These are phyloP conservation scores for Sphaerosporella brunnea DNA, from an alignment of 495 filamentous ascomycete species.

Conservation along the genomic window DNA sequence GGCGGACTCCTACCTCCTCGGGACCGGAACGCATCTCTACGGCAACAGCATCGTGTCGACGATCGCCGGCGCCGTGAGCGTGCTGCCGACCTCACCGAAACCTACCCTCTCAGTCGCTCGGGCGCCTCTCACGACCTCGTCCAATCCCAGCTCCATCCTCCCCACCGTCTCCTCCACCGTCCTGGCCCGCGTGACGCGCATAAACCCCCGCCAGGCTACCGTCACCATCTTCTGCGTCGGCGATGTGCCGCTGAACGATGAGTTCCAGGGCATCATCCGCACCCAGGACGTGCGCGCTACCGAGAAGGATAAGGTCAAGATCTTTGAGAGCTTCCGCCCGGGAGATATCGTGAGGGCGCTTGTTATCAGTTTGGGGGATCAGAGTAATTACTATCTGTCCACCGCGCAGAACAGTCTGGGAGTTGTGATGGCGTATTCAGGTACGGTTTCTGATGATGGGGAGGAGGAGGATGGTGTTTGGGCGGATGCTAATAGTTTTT, in stretches of 20 bases:
- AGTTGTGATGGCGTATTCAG: constrained; percentile 78
- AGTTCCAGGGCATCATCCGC: constrained; percentile 45
- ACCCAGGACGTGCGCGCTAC: constrained; percentile 84
- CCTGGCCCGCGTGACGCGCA: constrained; percentile 67
- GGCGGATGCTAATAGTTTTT: too few species aligned
- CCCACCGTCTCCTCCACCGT: constrained; percentile 65
- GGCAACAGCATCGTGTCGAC: constrained; percentile 37
- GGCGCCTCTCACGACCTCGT: constrained; percentile 27
- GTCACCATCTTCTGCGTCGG: constrained; percentile 66
- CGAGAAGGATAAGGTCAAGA: constrained; percentile 84
- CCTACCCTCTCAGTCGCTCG: constrained; percentile 26
- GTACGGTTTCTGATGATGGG: constrained; percentile 2
- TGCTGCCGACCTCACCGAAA: constrained; percentile 30
- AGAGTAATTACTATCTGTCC: constrained; percentile 78
- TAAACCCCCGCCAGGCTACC: constrained; percentile 63
- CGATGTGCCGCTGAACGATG: constrained; percentile 41
- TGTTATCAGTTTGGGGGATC: constrained; percentile 76
- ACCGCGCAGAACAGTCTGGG: constrained; percentile 82
- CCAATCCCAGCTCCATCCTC: constrained; percentile 33
- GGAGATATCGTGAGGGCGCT: constrained; percentile 83
- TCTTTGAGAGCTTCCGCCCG: constrained; percentile 78
- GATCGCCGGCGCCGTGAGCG: constrained; percentile 22
- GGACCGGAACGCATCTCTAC: constrained; percentile 44
- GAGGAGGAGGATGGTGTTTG: neutral
- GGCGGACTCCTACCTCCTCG: constrained; percentile 43